These are phyloP conservation scores for Brettanomyces sp. DNA, from an alignment of 805 yeast genomes.

Conservation along the genomic window DNA sequence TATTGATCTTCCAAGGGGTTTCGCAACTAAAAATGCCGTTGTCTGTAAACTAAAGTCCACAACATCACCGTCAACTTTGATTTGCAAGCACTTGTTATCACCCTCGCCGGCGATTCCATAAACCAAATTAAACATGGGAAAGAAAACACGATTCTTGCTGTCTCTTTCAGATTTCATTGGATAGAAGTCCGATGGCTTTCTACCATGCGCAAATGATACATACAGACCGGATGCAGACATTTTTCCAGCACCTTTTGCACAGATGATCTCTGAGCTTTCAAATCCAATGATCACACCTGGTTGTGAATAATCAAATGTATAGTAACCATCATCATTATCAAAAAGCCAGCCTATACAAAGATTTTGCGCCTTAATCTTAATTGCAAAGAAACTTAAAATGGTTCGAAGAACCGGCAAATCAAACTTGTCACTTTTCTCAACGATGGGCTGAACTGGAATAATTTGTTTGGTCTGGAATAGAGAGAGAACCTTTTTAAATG, in stretches of 20 bases:
- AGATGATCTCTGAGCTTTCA: slow-evolving; percentile 58
- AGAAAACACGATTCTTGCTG: slow-evolving; percentile 51
- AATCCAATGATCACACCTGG: slow-evolving; percentile 80
- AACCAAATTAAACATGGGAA: slow-evolving; percentile 58
- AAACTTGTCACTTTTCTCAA: too few relatives aligned
- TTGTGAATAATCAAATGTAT: slow-evolving; percentile 2
- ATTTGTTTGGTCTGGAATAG: too few relatives aligned
- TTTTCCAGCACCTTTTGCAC: slow-evolving; percentile 55
- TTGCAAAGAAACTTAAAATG: slow-evolving; percentile 32
- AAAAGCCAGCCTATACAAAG: slow-evolving; percentile 76
- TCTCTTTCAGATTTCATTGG: slow-evolving; percentile 35
- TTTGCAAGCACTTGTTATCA: slow-evolving; percentile 25
- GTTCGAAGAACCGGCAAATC: slow-evolving; percentile 7
- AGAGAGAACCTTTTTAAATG: slow-evolving; percentile 1
- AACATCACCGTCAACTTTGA: slow-evolving; percentile 56
- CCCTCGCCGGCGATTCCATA: slow-evolving; percentile 25
- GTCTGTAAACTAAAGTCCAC: slow-evolving; percentile 59
- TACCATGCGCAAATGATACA: slow-evolving; percentile 62
- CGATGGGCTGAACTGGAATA: too few relatives aligned
- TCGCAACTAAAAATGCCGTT: slow-evolving; percentile 44
- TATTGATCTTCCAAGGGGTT: slow-evolving; percentile 39
- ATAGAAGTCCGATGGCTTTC: slow-evolving; percentile 35
- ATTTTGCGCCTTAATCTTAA: slow-evolving; percentile 53
- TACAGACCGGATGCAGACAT: slow-evolving; percentile 62
- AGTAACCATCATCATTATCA: slow-evolving; percentile 27